phyloP scores from a whole-genome alignment of 768 basidiomycete genomes.

The Termitomyces sp. region DNA sequence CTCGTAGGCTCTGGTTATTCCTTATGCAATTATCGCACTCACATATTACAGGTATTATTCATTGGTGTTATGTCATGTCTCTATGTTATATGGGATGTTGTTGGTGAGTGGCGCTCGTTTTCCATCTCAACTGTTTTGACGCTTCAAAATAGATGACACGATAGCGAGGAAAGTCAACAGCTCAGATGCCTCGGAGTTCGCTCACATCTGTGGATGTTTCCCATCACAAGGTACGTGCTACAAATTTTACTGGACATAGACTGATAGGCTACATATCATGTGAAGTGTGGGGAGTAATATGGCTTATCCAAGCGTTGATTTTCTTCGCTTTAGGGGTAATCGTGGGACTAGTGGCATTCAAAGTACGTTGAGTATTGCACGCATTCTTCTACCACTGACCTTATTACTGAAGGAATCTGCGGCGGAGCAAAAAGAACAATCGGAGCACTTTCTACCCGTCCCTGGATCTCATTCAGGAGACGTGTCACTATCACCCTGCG shows the following conservation, averaged over 20 bases:
- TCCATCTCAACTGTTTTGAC: background rate
- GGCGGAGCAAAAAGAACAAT: conserved; percentile 26
- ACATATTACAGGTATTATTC: conserved; percentile 51
- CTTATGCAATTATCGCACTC: background rate
- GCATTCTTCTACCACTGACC: background rate
- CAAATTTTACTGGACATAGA: background rate
- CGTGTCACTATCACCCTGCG: conserved; percentile 20
- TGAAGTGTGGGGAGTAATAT: conserved; percentile 84
- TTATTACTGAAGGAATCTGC: conserved; percentile 45
- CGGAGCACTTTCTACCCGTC: conserved; percentile 52
- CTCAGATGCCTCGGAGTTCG: conserved; percentile 86
- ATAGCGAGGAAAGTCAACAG: conserved; percentile 78
- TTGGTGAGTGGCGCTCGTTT: conserved; percentile 41
- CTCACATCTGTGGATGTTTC: conserved; percentile 80
- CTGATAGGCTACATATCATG: background rate
- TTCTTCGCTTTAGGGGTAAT: conserved; percentile 77
- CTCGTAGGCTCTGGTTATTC: conserved; percentile 42
- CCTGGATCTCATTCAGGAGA: conserved; percentile 41
- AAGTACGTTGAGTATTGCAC: conserved; percentile 40
- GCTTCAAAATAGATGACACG: conserved; percentile 59
- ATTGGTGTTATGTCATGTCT: conserved; percentile 85
- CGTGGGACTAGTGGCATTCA: conserved; percentile 77
- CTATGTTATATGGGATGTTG: conserved; percentile 86
- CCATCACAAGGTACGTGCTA: conserved; percentile 61
- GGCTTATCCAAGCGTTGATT: conserved; percentile 69